Percentiles rank a stretch among this genome's conserved stretches.
phyloP scores from a whole-genome alignment of 2,329 filamentous ascomycete genomes.

The Dendryphion nanum region DNA sequence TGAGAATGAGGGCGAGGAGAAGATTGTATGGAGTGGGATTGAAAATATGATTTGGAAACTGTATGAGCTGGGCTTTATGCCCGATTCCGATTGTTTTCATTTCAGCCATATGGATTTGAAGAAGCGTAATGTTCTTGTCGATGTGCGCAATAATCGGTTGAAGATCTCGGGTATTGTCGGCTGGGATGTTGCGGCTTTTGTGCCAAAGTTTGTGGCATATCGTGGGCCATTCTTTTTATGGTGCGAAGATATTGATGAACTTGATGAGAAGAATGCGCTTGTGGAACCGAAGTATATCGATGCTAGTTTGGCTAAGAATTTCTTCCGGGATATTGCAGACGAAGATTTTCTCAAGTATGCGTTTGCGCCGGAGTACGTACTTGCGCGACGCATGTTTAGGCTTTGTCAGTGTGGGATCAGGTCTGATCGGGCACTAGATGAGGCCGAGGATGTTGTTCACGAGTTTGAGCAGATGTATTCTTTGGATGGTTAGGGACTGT shows the following conservation, averaged over 20 bases:
- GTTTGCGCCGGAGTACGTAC: conserved; percentile 15
- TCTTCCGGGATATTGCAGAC: conserved; percentile 25
- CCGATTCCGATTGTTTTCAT: neutral
- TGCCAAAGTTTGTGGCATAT: conserved; percentile 14
- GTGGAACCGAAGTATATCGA: conserved; percentile 4
- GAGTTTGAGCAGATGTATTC: no score
- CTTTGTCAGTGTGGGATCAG: neutral
- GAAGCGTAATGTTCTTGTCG: conserved; percentile 19
- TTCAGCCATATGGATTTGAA: conserved; percentile 12
- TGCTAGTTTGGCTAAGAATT: conserved; percentile 17
- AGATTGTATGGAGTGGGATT: neutral
- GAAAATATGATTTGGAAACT: neutral
- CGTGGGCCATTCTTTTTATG: conserved; percentile 19
- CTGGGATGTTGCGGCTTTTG: conserved; percentile 18
- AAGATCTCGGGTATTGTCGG: conserved; percentile 21
- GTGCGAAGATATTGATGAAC: conserved; percentile 1
- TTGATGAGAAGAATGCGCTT: conserved; percentile 16
- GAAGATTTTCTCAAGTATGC: conserved; percentile 17
- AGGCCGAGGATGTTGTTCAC: neutral
- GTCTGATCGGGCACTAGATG: neutral
- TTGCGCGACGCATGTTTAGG: conserved; percentile 2
- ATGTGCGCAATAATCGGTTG: conserved; percentile 6
- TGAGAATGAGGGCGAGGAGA: neutral
- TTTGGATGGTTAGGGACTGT: no score
- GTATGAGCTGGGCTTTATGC: neutral